Base-by-base conservation (phyloP, 2,329 filamentous ascomycete species). In the Aspergillus spinulosporus region DNA sequence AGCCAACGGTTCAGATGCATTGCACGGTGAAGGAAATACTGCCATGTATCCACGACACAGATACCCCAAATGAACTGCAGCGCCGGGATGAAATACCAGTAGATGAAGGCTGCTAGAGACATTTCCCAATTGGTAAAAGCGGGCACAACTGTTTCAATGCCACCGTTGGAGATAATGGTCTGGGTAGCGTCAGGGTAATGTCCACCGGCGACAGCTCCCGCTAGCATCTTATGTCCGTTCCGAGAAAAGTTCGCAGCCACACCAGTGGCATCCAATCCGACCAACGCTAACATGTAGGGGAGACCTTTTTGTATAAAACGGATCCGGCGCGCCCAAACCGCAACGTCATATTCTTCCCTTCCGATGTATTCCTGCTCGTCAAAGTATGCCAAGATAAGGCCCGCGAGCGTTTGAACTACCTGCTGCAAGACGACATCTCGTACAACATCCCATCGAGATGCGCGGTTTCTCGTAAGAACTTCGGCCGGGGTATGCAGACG, bases 1-100 rank as follows among this genome's bases (percentile, higher is more conserved):
- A 99, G 83, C 89, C 90, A 97, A 74, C 90, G 92, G 79, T 97
- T 97, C 79, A 94, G 82, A 76, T 99, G 94, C 94, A 99, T 99
- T 56, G 88, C 84, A 39, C 94, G 90, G 76, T 99, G 94, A 67
- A 93, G 82, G 76, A 97, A 96, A 78, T 99, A 99, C 73, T 99
- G 93, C 94, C 94, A 99, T 44, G 92, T 94, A 76, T 99, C 94
- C 64, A 97, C 84, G 62, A 95, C 80, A 62, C 84, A 77, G 58
- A 93, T 83, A 26, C 87, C 94, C 49, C 89, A 68, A 56, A 84
- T 76, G 69, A 96, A 89, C 72, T 97, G 93, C 48, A 93, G 54
- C 2, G 78, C 82, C 0, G 94, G 94, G 60, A 97, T 82, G 39
- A 87, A 71, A 60, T 86, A 76, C 81, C 89, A 88, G 78, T 97